Percentiles rank a stretch among this genome's conserved stretches.
Conservation (phyloP, 768 basidiomycete genomes). For the Lanmaoa rubissima region DNA sequence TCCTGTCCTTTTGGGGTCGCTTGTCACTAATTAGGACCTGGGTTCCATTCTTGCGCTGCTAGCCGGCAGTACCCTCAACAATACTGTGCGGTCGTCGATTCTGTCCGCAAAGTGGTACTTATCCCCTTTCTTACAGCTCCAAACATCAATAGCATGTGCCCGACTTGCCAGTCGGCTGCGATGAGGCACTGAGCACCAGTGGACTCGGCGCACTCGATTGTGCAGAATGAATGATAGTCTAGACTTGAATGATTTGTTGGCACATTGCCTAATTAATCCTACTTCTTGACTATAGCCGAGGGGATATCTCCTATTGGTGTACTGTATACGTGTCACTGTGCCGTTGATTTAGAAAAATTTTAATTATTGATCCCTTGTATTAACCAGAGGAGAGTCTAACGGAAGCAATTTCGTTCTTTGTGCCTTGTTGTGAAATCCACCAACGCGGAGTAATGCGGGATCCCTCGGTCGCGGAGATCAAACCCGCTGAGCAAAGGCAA, state of each 20-base stretch:
- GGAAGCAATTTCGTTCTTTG: slow-evolving; percentile 25
- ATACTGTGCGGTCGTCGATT: slow-evolving; percentile 36
- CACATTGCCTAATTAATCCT: slow-evolving; percentile 23
- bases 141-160: slow-evolving; percentile 41
- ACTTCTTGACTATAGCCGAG: slow-evolving; percentile 32
- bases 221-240: slow-evolving; percentile 5
- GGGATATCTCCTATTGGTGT: slow-evolving; percentile 16
- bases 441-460: slow-evolving; percentile 7
- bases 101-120: neutral
- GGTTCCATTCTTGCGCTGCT: slow-evolving; percentile 3
- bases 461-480: slow-evolving; percentile 31
- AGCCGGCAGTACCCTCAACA: slow-evolving; percentile 48
- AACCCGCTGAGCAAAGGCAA: slow-evolving; percentile 10
- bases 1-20: slow-evolving; percentile 1
- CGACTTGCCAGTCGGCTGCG: slow-evolving; percentile 35
- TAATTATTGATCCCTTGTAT: slow-evolving; percentile 11
- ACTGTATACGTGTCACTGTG: slow-evolving; percentile 15
- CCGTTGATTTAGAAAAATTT: neutral
- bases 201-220: neutral
- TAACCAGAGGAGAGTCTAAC: slow-evolving; percentile 23
- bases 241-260: slow-evolving; percentile 12
- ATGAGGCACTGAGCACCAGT: slow-evolving; percentile 23
- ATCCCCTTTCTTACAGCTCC: slow-evolving; percentile 34
- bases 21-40: slow-evolving; percentile 7
- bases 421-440: slow-evolving; percentile 10